Conservation (phyloP, 2,329 filamentous ascomycete species). For the Penicillium brasilianum region DNA sequence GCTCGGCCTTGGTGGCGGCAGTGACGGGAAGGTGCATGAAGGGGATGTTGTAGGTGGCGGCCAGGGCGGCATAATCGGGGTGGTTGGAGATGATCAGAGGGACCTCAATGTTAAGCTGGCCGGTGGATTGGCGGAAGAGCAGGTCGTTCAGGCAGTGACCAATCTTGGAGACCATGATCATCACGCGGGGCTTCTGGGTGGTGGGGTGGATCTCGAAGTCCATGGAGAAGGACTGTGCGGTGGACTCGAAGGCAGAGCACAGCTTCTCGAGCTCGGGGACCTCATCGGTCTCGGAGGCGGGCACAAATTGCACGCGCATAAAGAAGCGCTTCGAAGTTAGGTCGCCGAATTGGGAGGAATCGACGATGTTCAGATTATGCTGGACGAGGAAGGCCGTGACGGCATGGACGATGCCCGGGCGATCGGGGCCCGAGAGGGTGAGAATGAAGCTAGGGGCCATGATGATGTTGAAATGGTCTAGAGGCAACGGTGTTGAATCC, state of each 20-base stretch:
- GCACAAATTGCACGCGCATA: constrained; percentile 84
- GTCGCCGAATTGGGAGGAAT: constrained; percentile 84
- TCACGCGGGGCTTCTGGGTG: constrained; percentile 71
- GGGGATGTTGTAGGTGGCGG: constrained; percentile 73
- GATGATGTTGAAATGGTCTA: constrained; percentile 34
- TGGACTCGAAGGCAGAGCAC: constrained; percentile 60
- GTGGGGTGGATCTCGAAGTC: constrained; percentile 72
- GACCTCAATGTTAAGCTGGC: constrained; percentile 75
- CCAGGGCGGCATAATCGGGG: constrained; percentile 71
- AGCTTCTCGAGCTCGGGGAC: constrained; percentile 56
- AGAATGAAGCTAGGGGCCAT: constrained; percentile 68
- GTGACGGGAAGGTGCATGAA: constrained; percentile 83
- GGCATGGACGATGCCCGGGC: constrained; percentile 82
- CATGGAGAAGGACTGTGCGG: constrained; percentile 70
- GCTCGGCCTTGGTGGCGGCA: constrained; percentile 74
- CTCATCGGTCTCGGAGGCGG: constrained; percentile 39
- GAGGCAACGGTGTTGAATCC: constrained; percentile 34
- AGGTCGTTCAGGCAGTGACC: constrained; percentile 85
- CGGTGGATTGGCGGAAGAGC: constrained; percentile 76
- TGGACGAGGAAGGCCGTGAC: constrained; percentile 78
- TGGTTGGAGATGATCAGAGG: constrained; percentile 84
- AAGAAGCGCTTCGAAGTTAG: constrained; percentile 77
- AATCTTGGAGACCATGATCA: constrained; percentile 91
- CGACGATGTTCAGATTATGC: constrained; percentile 78
- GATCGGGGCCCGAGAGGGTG: constrained; percentile 82